Evolutionary conservation across 1,284 basidiomycete species (phyloP), one percentile per base, ranked within the genome.

Genomic region (Cryptococcus sp.): DNA sequence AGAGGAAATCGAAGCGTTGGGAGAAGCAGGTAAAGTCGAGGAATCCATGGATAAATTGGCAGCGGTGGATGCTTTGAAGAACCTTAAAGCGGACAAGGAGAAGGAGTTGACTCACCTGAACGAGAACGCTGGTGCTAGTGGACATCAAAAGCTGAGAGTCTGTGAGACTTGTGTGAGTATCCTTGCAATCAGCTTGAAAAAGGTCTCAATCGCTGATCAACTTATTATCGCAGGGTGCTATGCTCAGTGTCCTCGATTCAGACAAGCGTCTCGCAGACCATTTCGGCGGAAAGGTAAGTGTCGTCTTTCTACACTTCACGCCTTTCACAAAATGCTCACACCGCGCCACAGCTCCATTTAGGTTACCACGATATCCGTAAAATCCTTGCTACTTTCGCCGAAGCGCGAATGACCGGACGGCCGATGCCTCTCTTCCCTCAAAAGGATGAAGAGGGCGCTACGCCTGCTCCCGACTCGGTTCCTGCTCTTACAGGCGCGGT

Each of bases 181-280:
- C n/a, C 15, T 34, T n/a, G n/a, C 8, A 26, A 22, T 26, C 6
- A 8, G 37, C n/a, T 49, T 25, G 29, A 5, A 2, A 5, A 1
- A 10, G 8, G 29, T 7, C 2, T 13, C 8, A 13, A 34, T 2
- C 8, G 29, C 29, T 34, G 29, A 34, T 34, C 13, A 5, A 34
- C 29, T 10, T 16, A 5, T n/a, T n/a, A 43, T 10, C 29, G 15
- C 39, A 71, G 69, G 70, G 96, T 72, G 96, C 96, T 20, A 99
- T 99, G 81, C 83, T 99, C 47, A 96, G 92, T 37, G 92, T 99
- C 29, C 84, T 99, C 59, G 96, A 99, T 80, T 98, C 94, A 62
- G 96, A 99, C 82, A 88, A 96, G 77, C 92, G 96, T 77, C 82
- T 99, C 63, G 96, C 96, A 51, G 96, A 99, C 81, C 96, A 99